Base-by-base conservation (phyloP, 257 asterid genomes). In the Misopates orontium region DNA sequence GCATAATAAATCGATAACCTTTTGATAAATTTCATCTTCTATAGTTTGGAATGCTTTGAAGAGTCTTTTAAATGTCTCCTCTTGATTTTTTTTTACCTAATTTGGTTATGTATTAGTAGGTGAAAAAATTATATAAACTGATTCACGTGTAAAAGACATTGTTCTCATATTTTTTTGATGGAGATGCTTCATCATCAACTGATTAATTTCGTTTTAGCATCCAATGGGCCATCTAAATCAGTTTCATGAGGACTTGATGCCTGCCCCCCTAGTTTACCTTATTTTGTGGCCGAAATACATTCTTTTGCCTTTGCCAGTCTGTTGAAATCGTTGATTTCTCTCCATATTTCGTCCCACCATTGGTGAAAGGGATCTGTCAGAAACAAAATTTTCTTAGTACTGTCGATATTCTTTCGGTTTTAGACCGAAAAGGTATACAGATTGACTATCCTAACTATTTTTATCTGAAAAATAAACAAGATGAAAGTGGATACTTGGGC, bases 11-110 rank as follows among this genome's bases (percentile, higher is more conserved):
- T 32, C 14, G 60, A 69, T 57, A 18, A 42, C 63, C 56, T 57
- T 12, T 39, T 39, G 18, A 24, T 24, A 47, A 55, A 51, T 68
- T 62, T 63, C 47, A 44, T 67, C 71, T 65, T 36, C 32, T 21
- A 40, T 17, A 21, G 19, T 25, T 54, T 23, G 16, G 44, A 18
- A 15, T 61, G 47, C 60, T 61, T 68, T 18, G 25, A 11, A 36
- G 31, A 54, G 53, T 28, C 56, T 40, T 11, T 32, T 25, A 63
- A 59, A 60, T 59, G 67, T 51, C 7, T 28, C 32, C 19, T 51
- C 42, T 60, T 52, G 19, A 16, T 25, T 40, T 47, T 23, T n/a
- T 24, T 44, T n/a, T n/a, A n/a, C n/a, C 19, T 49, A 9, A 57
- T 57, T 22, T 56, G 7, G 7, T 28, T 28, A 28, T 28, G 36